These are phyloP conservation scores for Fusarium clavum DNA, from an alignment of 2,329 filamentous ascomycete genomes.

Conservation along the genomic window DNA sequence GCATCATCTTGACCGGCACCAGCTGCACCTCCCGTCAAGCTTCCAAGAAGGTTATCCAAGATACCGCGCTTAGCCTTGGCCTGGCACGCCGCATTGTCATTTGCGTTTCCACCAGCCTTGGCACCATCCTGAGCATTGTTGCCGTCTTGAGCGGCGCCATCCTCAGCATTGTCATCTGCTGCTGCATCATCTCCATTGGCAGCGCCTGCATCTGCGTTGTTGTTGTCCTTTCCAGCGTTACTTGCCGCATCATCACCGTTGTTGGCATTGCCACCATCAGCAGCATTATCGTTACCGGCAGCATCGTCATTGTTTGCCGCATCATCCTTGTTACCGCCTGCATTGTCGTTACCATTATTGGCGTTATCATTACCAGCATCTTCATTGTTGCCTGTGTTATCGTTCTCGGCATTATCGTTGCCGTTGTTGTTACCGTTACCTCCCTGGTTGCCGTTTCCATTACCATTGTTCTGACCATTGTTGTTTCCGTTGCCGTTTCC, in stretches of 20 bases:
- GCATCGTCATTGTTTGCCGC: not conserved
- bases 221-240: not conserved
- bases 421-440: not conserved
- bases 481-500: not conserved
- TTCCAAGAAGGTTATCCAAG: not conserved
- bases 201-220: not conserved
- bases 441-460: not conserved
- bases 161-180: not conserved
- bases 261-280: not conserved
- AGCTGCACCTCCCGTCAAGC: not conserved
- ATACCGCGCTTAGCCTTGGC: not conserved
- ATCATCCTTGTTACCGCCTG: not conserved
- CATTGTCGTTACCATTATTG: not conserved
- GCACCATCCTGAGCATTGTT: not conserved
- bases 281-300: not conserved
- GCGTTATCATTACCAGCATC: not conserved
- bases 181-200: not conserved
- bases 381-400: not conserved
- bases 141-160: not conserved
- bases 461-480: not conserved
- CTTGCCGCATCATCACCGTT: not conserved
- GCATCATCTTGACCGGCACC: not conserved
- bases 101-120: not conserved
- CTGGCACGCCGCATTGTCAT: not conserved
- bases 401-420: not conserved